Evolutionary conservation across 2,329 filamentous ascomycete species (phyloP).

Genomic region (Ophiosphaerella narmari): DNA sequence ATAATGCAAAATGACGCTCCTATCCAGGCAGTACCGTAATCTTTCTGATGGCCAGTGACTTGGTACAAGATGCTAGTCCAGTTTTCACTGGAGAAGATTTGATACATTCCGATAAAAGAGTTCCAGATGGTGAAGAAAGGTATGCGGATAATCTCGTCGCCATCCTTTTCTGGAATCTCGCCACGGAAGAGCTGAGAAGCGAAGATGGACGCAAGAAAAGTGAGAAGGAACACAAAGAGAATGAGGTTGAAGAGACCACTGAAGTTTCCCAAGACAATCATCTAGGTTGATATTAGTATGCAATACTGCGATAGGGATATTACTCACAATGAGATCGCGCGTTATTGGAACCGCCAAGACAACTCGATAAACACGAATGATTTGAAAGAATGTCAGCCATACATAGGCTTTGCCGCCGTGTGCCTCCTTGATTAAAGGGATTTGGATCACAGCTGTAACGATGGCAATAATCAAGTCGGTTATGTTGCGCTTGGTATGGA

Average conservation of each 20-base stretch:
- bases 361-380: constrained; percentile 87
- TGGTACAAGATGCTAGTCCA: constrained; percentile 90
- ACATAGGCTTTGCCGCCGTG: constrained; percentile 68
- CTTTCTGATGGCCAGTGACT: constrained; percentile 70
- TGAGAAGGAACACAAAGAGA: constrained; percentile 94
- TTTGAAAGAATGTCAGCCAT: constrained; percentile 92
- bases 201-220: constrained; percentile 91
- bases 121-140: constrained; percentile 93
- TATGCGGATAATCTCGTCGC: constrained; percentile 66
- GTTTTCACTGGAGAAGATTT: constrained; percentile 92
- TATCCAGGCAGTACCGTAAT: constrained; percentile 82
- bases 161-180: constrained; percentile 69
- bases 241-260: constrained; percentile 92
- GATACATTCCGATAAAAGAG: constrained; percentile 96
- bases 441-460: constrained; percentile 80
- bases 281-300: constrained; percentile 40
- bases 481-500: constrained; percentile 73
- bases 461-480: constrained; percentile 81
- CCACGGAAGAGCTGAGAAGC: constrained; percentile 91
- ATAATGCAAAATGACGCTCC: constrained; percentile 87
- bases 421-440: constrained; percentile 77
- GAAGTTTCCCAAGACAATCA: constrained; percentile 85
- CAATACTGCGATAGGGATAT: not conserved
- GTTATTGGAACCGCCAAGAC: constrained; percentile 89
- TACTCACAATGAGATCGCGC: constrained; percentile 73